Percentiles rank a stretch among this genome's conserved stretches.
phyloP scores from a whole-genome alignment of 1,284 basidiomycete species.

The Fomes fomentarius region DNA sequence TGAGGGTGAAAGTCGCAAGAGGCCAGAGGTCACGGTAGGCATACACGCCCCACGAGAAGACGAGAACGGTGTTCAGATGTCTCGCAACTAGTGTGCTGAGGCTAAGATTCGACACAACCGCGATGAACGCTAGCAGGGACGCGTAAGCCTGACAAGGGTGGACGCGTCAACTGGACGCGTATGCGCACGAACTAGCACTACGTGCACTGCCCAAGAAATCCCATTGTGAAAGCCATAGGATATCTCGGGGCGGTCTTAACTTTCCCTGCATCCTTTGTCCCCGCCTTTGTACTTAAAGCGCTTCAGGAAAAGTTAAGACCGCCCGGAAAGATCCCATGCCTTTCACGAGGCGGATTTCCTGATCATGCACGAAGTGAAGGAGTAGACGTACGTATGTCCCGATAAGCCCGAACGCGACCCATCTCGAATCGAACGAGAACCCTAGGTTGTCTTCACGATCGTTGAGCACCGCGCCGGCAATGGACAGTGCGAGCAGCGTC shows the following conservation, averaged over 20 bases:
- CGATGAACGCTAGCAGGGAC: constrained; percentile 25
- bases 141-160: constrained; percentile 35
- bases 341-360: too few species aligned
- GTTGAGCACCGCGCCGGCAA: constrained; percentile 18
- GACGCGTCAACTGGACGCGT: constrained; percentile 28
- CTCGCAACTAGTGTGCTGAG: constrained; percentile 13
- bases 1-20: constrained; percentile 50
- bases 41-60: constrained; percentile 37
- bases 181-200: not conserved
- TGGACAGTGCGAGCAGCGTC: constrained; percentile 30
- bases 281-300: too few species aligned
- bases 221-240: too few species aligned
- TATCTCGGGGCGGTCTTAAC: too few species aligned
- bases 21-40: constrained; percentile 70
- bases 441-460: constrained; percentile 11
- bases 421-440: constrained; percentile 23
- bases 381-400: constrained; percentile 39
- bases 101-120: constrained; percentile 16
- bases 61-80: constrained; percentile 23
- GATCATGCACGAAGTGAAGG: too few species aligned
- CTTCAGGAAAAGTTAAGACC: too few species aligned
- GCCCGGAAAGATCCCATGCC: too few species aligned
- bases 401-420: constrained; percentile 36
- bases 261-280: too few species aligned
- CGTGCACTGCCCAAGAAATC: too few species aligned